These are phyloP conservation scores for Yamadazyma oceani DNA, from an alignment of 1,139 yeast species.

Conservation along the genomic window DNA sequence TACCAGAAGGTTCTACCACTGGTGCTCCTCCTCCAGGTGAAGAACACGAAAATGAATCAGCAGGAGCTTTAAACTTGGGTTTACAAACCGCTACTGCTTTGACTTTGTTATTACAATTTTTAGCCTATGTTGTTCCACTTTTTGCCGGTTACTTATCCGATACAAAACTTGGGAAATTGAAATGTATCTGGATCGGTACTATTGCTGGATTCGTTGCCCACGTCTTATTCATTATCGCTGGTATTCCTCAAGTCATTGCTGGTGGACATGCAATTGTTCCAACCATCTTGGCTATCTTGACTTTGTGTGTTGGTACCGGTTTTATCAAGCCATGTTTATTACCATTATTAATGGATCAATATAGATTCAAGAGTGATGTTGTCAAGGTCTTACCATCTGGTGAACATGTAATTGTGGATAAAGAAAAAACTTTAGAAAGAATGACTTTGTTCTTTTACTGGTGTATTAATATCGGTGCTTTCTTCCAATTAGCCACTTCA, in stretches of 20 bases:
- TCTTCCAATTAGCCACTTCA: conserved; percentile 76
- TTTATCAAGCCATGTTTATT: conserved; percentile 52
- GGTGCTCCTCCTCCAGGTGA: conserved; percentile 38
- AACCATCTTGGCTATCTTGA: conserved; percentile 35
- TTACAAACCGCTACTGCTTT: conserved; percentile 40
- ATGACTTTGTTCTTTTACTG: conserved; percentile 77
- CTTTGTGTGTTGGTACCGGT: conserved; percentile 48
- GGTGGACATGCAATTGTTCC: conserved; percentile 35
- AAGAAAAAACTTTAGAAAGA: conserved; percentile 69
- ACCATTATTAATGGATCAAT: conserved; percentile 55
- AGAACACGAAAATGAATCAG: conserved; percentile 26
- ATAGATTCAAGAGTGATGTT: conserved; percentile 53
- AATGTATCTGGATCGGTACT: conserved; percentile 43
- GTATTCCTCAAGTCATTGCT: conserved; percentile 38
- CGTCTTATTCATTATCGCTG: conserved; percentile 39
- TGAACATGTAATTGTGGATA: conserved; percentile 68
- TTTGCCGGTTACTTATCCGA: conserved; percentile 47
- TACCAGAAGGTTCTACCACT: conserved; percentile 51
- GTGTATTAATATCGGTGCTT: conserved; percentile 79
- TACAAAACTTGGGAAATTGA: conserved; percentile 40
- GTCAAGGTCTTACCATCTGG: conserved; percentile 61
- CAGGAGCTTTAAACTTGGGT: conserved; percentile 46
- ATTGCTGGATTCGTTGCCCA: conserved; percentile 40
- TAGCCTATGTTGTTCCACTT: conserved; percentile 45
- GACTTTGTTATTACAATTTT: conserved; percentile 37